These are phyloP conservation scores for Colletotrichum cordylinicola DNA, from an alignment of 2,329 filamentous ascomycete genomes.

Conservation along the genomic window DNA sequence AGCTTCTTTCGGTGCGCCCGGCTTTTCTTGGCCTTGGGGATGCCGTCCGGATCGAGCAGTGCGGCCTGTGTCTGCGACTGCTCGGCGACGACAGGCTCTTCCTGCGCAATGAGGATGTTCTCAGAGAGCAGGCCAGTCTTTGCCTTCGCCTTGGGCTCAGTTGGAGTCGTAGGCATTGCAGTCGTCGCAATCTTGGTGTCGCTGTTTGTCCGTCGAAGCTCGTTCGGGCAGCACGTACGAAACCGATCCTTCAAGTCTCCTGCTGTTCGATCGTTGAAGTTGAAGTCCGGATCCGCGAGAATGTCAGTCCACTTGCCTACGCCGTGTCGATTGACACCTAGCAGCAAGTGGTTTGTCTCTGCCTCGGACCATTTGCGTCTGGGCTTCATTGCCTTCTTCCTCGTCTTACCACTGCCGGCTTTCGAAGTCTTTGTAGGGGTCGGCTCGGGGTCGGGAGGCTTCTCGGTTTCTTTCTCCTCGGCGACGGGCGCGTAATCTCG, in stretches of 20 bases:
- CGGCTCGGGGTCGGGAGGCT: slow-evolving; percentile 30
- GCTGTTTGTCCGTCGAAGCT: slow-evolving; percentile 54
- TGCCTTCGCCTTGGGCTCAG: slow-evolving; percentile 38
- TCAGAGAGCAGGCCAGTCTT: slow-evolving; percentile 59
- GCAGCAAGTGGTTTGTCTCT: slow-evolving; percentile 66
- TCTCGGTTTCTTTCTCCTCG: slow-evolving; percentile 29
- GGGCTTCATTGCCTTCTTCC: slow-evolving; percentile 61
- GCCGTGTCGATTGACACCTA: slow-evolving; percentile 67
- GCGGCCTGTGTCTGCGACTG: slow-evolving; percentile 23
- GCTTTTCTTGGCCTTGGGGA: slow-evolving; percentile 52
- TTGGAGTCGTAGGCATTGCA: slow-evolving; percentile 4
- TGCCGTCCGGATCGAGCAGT: slow-evolving; percentile 38
- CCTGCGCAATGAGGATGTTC: slow-evolving; percentile 58
- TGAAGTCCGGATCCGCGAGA: slow-evolving; percentile 64
- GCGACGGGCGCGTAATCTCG: slow-evolving; percentile 45
- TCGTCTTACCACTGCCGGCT: slow-evolving; percentile 42
- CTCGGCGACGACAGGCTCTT: slow-evolving; percentile 36
- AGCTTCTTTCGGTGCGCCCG: slow-evolving; percentile 61
- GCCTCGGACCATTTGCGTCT: slow-evolving; percentile 70
- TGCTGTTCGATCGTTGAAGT: slow-evolving; percentile 65
- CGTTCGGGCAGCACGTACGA: slow-evolving; percentile 68
- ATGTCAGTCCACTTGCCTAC: slow-evolving; percentile 72
- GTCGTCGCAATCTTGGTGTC: slow-evolving; percentile 25
- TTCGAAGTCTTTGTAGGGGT: slow-evolving; percentile 26
- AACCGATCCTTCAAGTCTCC: slow-evolving; percentile 72